These are phyloP conservation scores for Phytophthora aleatoria DNA, from an alignment of 352 stramenopile genomes.

Conservation along the genomic window DNA sequence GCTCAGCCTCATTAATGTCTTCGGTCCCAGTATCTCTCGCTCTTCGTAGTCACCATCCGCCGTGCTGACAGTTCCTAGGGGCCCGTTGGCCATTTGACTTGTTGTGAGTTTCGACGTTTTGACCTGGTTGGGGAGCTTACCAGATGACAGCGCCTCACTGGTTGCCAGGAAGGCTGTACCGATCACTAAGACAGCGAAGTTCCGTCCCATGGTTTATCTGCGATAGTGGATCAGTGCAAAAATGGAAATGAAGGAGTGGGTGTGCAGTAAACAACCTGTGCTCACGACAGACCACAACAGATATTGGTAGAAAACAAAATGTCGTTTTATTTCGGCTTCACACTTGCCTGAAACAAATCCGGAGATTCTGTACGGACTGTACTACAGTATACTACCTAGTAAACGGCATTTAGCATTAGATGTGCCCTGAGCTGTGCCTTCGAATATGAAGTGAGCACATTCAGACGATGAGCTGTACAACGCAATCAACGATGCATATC, in stretches of 20 bases:
- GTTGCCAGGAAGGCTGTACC: background rate
- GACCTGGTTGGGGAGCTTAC: background rate
- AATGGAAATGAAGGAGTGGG: background rate
- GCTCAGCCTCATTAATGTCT: slow-evolving; percentile 5
- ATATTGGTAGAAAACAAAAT: too few relatives aligned
- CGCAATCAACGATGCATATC: too few relatives aligned
- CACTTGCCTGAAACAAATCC: too few relatives aligned
- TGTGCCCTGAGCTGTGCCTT: too few relatives aligned
- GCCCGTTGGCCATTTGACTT: background rate
- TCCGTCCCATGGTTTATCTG: background rate
- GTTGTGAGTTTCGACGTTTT: background rate
- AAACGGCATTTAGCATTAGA: too few relatives aligned
- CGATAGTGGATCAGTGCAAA: background rate
- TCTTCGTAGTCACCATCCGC: slow-evolving; percentile 5
- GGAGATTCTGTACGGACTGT: too few relatives aligned
- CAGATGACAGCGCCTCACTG: background rate
- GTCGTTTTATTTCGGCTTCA: too few relatives aligned
- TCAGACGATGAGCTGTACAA: too few relatives aligned
- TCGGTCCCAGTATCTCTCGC: background rate
- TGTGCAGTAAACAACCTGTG: too few relatives aligned
- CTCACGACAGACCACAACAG: too few relatives aligned
- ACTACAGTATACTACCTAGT: too few relatives aligned
- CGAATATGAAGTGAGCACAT: too few relatives aligned
- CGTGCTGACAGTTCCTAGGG: background rate
- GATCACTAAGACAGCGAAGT: background rate